These are phyloP conservation scores for Chalciporus pseudorubinellus DNA, from an alignment of 768 basidiomycete species.

Conservation along the genomic window DNA sequence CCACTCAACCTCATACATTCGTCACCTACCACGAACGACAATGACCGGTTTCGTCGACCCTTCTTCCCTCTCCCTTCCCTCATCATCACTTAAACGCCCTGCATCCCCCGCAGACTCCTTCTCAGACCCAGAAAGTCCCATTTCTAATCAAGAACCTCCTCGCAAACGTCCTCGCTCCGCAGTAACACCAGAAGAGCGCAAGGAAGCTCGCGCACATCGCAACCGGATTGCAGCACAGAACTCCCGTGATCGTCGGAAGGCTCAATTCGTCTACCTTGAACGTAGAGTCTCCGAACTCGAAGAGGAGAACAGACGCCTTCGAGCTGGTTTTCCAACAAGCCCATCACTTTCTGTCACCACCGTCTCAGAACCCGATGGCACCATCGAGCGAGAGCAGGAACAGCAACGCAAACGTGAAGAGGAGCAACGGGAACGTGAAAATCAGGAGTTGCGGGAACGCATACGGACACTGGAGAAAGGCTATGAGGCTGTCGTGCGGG, in stretches of 20 bases:
- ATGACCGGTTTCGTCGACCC: conserved; percentile 36
- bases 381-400: conserved; percentile 28
- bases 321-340: conserved; percentile 45
- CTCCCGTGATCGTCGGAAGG: conserved; percentile 87
- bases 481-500: conserved; percentile 79
- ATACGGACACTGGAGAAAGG: conserved; percentile 77
- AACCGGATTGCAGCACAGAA: conserved; percentile 94
- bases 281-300: conserved; percentile 69
- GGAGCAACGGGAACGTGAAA: conserved; percentile 58
- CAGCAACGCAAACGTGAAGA: conserved; percentile 34
- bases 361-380: conserved; percentile 21
- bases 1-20: background rate
- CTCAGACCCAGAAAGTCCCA: conserved; percentile 9
- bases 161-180: conserved; percentile 75
- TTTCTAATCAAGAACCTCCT: conserved; percentile 44
- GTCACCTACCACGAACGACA: conserved; percentile 20
- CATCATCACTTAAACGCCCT: conserved; percentile 29
- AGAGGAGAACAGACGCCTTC: conserved; percentile 77
- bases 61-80: conserved; percentile 38
- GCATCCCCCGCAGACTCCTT: conserved; percentile 26
- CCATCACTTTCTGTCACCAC: conserved; percentile 17
- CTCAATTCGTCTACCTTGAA: conserved; percentile 71
- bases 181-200: conserved; percentile 69
- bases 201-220: conserved; percentile 84
- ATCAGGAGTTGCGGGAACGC: conserved; percentile 70